These are phyloP conservation scores for Leccinum olivaceopallidum DNA, from an alignment of 768 basidiomycete species.

Conservation along the genomic window DNA sequence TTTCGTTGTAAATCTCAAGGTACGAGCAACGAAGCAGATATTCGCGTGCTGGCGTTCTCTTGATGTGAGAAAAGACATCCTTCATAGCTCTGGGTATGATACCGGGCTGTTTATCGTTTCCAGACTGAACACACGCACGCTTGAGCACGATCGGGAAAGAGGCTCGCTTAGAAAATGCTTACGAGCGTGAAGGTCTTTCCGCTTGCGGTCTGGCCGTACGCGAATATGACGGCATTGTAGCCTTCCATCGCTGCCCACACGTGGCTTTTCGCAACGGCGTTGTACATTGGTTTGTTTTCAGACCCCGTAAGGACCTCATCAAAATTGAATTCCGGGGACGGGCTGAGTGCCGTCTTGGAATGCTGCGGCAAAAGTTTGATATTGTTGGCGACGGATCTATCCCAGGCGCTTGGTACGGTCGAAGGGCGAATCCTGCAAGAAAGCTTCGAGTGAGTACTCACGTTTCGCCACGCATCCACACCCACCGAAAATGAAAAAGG, in stretches of 20 bases:
- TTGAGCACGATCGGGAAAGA: conserved; percentile 36
- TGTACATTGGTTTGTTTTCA: conserved; percentile 79
- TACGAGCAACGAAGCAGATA: conserved; percentile 96
- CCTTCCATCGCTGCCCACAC: conserved; percentile 95
- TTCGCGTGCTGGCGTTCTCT: conserved; percentile 73
- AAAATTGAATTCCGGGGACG: conserved; percentile 59
- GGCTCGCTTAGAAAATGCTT: conserved; percentile 8
- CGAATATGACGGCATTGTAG: conserved; percentile 94
- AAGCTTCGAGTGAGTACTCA: conserved; percentile 5
- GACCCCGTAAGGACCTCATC: conserved; percentile 78
- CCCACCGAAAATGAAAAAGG: not conserved
- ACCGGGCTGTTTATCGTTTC: conserved; percentile 82
- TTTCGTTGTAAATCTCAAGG: conserved; percentile 97
- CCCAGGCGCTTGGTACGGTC: conserved; percentile 55
- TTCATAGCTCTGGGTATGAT: conserved; percentile 93
- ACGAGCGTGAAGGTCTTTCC: conserved; percentile 75
- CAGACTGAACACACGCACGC: conserved; percentile 45
- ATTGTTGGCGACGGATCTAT: conserved; percentile 42
- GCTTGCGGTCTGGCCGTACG: conserved; percentile 86
- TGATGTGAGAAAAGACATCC: conserved; percentile 87
- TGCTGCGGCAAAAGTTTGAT: conserved; percentile 63
- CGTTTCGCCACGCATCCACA: not conserved
- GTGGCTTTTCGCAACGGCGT: conserved; percentile 72
- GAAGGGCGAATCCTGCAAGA: conserved; percentile 62
- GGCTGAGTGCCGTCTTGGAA: conserved; percentile 43